Evolutionary conservation across 768 basidiomycete genomes (phyloP).

Genomic region (Termitomyces sp.): DNA sequence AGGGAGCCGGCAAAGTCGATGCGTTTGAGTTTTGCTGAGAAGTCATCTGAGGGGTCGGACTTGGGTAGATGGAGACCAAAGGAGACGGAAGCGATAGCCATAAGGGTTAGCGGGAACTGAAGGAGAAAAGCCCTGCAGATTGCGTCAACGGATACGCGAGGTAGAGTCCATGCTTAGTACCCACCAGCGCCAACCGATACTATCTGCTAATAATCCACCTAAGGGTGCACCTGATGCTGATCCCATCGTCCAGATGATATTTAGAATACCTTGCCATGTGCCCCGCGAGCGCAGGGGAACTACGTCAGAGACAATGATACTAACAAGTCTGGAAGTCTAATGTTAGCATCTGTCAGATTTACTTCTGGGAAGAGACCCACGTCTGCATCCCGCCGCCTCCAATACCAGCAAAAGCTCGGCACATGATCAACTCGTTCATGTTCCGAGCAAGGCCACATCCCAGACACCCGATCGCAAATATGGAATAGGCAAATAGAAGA

Average conservation of each 20-base stretch:
- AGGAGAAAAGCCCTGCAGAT: slow-evolving; percentile 51
- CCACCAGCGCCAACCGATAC: slow-evolving; percentile 67
- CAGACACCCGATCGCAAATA: slow-evolving; percentile 55
- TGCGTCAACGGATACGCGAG: background rate
- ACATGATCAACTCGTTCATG: slow-evolving; percentile 52
- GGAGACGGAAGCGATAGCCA: slow-evolving; percentile 54
- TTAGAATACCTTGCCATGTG: slow-evolving; percentile 70
- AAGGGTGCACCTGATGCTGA: slow-evolving; percentile 60
- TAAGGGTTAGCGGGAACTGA: slow-evolving; percentile 54
- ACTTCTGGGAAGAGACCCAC: slow-evolving; percentile 31
- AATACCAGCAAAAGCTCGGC: slow-evolving; percentile 56
- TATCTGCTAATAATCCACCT: slow-evolving; percentile 62
- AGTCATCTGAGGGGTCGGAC: slow-evolving; percentile 34
- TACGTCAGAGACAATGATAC: slow-evolving; percentile 66
- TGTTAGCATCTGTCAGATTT: background rate
- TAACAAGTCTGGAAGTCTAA: slow-evolving; percentile 43
- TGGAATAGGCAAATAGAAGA: slow-evolving; percentile 50
- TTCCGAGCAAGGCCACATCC: slow-evolving; percentile 52
- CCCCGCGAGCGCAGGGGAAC: slow-evolving; percentile 62
- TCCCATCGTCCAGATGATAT: slow-evolving; percentile 59
- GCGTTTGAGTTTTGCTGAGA: slow-evolving; percentile 52
- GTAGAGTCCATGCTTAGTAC: background rate
- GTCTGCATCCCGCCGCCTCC: slow-evolving; percentile 66
- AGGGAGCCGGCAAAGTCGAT: slow-evolving; percentile 64
- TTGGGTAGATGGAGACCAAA: slow-evolving; percentile 55